A percentile compares a stretch with the other conserved stretches of the same genome.
These are phyloP conservation scores for Venturiaceae sp. DNA, from an alignment of 2,329 filamentous ascomycete species.

Conservation along the genomic window DNA sequence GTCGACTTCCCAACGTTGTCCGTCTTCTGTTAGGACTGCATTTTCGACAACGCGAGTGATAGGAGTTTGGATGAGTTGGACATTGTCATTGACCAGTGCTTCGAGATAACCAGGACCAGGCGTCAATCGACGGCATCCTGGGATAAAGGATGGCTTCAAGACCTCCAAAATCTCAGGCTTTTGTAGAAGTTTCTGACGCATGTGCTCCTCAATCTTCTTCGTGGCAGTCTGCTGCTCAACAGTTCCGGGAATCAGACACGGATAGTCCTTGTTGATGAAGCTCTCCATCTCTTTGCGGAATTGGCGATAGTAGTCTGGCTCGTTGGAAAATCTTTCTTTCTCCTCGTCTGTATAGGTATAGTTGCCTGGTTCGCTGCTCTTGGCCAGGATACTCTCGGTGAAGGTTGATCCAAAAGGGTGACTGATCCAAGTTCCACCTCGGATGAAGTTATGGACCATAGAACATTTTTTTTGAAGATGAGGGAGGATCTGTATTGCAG, in stretches of 20 bases:
- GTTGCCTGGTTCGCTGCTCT: neutral
- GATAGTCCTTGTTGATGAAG: constrained; percentile 12
- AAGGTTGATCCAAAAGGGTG: neutral
- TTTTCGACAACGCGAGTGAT: constrained; percentile 25
- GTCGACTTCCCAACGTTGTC: constrained; percentile 26
- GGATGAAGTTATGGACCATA: neutral
- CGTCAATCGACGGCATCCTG: constrained; percentile 38
- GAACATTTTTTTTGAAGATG: constrained; percentile 23
- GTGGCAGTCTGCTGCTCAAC: neutral
- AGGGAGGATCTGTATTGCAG: constrained; percentile 25
- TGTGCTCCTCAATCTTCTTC: constrained; percentile 19
- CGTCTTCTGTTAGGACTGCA: constrained; percentile 31
- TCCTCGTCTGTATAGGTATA: constrained; percentile 3
- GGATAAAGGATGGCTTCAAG: constrained; percentile 31
- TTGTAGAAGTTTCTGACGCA: constrained; percentile 26
- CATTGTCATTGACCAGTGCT: constrained; percentile 32
- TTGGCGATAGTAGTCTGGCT: neutral
- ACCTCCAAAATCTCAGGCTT: constrained; percentile 30
- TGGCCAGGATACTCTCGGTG: neutral
- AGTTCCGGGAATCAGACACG: constrained; percentile 15
- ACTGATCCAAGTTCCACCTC: neutral
- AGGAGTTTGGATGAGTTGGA: constrained; percentile 22
- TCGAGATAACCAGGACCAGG: constrained; percentile 43
- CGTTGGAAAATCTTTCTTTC: neutral
- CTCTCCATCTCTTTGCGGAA: constrained; percentile 10